phyloP scores from a whole-genome alignment of 352 stramenopile genomes.

The Pythium oligandrum region DNA sequence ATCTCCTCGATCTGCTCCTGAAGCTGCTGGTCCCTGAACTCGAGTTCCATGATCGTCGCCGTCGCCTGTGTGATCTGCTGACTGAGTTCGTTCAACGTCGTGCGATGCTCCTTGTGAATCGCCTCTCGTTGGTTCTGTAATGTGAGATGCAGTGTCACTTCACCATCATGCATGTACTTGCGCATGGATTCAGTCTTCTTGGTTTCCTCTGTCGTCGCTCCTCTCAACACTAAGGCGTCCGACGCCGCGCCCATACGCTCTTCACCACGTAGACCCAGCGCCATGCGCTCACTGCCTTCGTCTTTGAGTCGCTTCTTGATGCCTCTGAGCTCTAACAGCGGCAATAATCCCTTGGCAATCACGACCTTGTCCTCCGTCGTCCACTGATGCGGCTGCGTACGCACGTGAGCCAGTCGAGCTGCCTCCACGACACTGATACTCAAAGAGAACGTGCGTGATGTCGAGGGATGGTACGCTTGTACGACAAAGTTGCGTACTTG shows the following conservation, averaged over 20 bases:
- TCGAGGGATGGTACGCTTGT: conserved; percentile 39
- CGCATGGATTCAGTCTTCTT: conserved; percentile 18
- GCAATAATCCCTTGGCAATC: conserved; percentile 33
- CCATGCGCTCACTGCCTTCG: conserved; percentile 20
- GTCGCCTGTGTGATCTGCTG: conserved; percentile 10
- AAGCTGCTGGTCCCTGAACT: conserved; percentile 25
- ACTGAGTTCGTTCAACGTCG: conserved; percentile 16
- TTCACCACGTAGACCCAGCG: conserved; percentile 28
- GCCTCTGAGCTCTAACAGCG: conserved; percentile 23
- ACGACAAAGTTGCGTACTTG: conserved; percentile 55
- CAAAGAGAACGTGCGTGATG: conserved; percentile 33
- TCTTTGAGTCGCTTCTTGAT: conserved; percentile 7
- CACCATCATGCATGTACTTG: conserved; percentile 37
- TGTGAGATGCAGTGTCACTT: conserved; percentile 13
- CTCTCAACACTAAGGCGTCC: conserved; percentile 20
- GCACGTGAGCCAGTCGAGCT: conserved; percentile 28
- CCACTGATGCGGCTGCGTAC: conserved; percentile 39
- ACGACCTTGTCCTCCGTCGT: conserved; percentile 37
- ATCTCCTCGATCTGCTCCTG: conserved; percentile 55
- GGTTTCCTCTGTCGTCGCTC: conserved; percentile 13
- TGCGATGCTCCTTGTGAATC: background rate
- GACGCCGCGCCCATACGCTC: conserved; percentile 16
- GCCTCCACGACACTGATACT: conserved; percentile 38
- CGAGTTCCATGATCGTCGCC: conserved; percentile 15
- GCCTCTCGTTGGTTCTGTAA: conserved; percentile 22